A percentile compares a stretch with the other conserved stretches of the same genome.
Conservation (phyloP, 495 filamentous ascomycete species). For the Trichodelitschia bisporula region DNA sequence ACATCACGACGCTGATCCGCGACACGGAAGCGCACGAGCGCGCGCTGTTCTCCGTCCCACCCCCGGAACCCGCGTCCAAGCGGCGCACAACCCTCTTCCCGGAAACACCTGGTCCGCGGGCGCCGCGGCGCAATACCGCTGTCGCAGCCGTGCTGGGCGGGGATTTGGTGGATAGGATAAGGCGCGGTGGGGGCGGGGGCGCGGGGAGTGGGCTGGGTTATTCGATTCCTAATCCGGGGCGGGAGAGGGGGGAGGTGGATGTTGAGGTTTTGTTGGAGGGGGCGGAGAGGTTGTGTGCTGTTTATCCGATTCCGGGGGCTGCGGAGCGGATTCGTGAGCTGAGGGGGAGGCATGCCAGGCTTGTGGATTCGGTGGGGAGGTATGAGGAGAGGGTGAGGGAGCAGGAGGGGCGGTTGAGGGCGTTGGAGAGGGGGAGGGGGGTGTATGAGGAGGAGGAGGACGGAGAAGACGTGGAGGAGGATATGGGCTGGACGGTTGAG, state of each 20-base stretch:
- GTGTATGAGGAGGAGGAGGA: conserved; percentile 14
- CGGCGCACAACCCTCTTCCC: conserved; percentile 24
- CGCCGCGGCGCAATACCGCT: conserved; percentile 51
- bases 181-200: conserved; percentile 25
- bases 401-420: conserved; percentile 48
- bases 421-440: conserved; percentile 35
- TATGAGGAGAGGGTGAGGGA: conserved; percentile 60
- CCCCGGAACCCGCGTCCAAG: conserved; percentile 24
- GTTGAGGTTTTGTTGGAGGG: conserved; percentile 67
- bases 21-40: conserved; percentile 92
- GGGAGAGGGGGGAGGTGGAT: conserved; percentile 47
- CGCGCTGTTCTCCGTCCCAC: conserved; percentile 76
- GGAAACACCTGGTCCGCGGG: conserved; percentile 21
- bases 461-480: conserved; percentile 30
- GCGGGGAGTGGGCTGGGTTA: conserved; percentile 15
- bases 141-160: conserved; percentile 75
- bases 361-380: conserved; percentile 46
- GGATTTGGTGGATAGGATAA: conserved; percentile 65
- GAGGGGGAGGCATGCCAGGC: conserved; percentile 43
- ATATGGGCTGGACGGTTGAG: conserved; percentile 10
- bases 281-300: conserved; percentile 70
- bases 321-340: conserved; percentile 47
- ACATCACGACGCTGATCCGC: conserved; percentile 84
- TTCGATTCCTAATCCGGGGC: conserved; percentile 13
- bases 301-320: conserved; percentile 74